Percentiles rank a stretch among this genome's conserved stretches.
These are phyloP conservation scores for Arthrobotrys conoides DNA, from an alignment of 2,329 filamentous ascomycete genomes.

Conservation along the genomic window DNA sequence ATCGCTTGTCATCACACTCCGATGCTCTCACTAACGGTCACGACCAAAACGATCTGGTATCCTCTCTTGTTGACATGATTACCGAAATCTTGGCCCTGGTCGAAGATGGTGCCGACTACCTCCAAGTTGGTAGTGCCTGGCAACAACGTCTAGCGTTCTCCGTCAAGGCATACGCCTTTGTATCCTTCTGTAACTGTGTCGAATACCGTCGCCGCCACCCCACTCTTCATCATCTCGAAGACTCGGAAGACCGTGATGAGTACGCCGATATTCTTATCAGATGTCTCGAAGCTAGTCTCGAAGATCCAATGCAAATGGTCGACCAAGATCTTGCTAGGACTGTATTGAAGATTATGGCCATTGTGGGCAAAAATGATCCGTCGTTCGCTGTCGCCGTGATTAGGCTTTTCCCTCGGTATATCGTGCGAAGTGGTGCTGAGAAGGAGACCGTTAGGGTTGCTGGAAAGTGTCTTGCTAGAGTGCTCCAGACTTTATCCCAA, in stretches of 20 bases:
- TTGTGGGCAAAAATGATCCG: slow-evolving; percentile 82
- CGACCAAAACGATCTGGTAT: slow-evolving; percentile 70
- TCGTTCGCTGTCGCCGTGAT: slow-evolving; percentile 81
- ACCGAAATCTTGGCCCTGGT: slow-evolving; percentile 86
- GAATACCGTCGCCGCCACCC: slow-evolving; percentile 81
- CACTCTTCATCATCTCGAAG: slow-evolving; percentile 21
- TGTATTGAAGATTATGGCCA: slow-evolving; percentile 83
- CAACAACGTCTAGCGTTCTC: slow-evolving; percentile 89
- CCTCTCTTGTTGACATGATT: slow-evolving; percentile 78
- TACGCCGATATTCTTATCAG: slow-evolving; percentile 80
- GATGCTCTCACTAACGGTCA: slow-evolving; percentile 66
- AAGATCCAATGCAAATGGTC: slow-evolving; percentile 84
- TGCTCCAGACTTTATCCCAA: slow-evolving; percentile 85
- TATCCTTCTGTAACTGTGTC: slow-evolving; percentile 87
- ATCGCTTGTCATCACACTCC: slow-evolving; percentile 43
- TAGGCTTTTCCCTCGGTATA: slow-evolving; percentile 84
- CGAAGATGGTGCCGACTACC: slow-evolving; percentile 90
- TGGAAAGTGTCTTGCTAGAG: slow-evolving; percentile 85
- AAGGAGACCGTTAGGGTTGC: slow-evolving; percentile 80
- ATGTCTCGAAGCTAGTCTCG: slow-evolving; percentile 87
- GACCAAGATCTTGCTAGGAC: slow-evolving; percentile 82
- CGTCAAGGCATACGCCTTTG: slow-evolving; percentile 85
- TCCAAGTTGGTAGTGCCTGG: slow-evolving; percentile 85
- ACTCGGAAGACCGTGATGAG: slow-evolving; percentile 54
- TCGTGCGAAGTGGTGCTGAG: slow-evolving; percentile 84